A percentile compares a stretch with the other conserved stretches of the same genome.
Evolutionary conservation across 129 eudicot species (phyloP).

Genomic region (Ambrosia trifida): DNA sequence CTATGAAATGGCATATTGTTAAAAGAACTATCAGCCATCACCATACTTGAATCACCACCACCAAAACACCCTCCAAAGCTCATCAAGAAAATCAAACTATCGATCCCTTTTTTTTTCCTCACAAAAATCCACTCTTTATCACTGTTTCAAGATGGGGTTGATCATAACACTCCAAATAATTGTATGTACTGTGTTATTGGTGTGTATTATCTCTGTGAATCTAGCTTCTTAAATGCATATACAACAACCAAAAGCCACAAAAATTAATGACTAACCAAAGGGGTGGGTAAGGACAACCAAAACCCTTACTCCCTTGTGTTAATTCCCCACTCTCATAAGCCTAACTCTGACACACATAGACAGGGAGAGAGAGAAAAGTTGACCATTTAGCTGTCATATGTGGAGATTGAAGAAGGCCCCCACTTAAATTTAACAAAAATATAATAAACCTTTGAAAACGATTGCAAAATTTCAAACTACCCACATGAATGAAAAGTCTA

Average conservation of each 20-base stretch:
- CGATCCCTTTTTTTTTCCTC: background rate
- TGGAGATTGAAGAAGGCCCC: constrained; percentile 36
- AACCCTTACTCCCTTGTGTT: constrained; percentile 36
- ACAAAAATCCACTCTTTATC: constrained; percentile 17
- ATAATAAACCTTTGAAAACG: constrained; percentile 1
- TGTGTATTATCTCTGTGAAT: background rate
- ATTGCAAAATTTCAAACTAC: constrained; percentile 8
- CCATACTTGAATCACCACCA: constrained; percentile 54
- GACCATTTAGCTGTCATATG: constrained; percentile 52
- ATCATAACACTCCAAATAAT: constrained; percentile 33
- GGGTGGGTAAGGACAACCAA: constrained; percentile 68
- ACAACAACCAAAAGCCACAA: constrained; percentile 71
- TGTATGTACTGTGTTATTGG: background rate
- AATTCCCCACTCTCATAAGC: constrained; percentile 43
- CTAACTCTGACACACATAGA: constrained; percentile 22
- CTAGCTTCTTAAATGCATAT: constrained; percentile 37
- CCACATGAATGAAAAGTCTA: background rate
- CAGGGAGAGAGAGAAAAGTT: constrained; percentile 20
- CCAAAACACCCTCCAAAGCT: constrained; percentile 67
- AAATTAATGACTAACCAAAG: constrained; percentile 46
- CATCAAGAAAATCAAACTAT: constrained; percentile 34
- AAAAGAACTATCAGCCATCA: constrained; percentile 48
- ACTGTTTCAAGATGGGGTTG: constrained; percentile 22
- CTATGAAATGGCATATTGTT: constrained; percentile 35
- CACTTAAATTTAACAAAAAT: constrained; percentile 31